Evolutionary conservation across 495 filamentous ascomycete genomes (phyloP).

Genomic region (Friedmanniomyces simplex): DNA sequence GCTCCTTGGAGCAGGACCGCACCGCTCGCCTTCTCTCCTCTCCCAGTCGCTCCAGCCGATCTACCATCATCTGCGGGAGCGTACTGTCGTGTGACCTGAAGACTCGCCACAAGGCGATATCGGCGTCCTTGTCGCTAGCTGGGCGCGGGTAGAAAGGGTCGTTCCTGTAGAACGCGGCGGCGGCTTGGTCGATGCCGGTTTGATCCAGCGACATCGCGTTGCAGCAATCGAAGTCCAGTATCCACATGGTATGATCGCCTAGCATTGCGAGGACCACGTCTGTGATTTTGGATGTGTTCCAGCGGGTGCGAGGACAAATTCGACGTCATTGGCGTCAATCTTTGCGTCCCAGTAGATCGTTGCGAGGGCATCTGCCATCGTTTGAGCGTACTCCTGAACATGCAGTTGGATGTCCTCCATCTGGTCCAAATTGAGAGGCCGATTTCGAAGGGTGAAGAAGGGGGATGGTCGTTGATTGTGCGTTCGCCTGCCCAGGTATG

Average conservation of each 20-base stretch:
- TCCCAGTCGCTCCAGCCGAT: constrained; percentile 1
- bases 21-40: not conserved
- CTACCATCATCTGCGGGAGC: not conserved
- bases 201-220: constrained; percentile 17
- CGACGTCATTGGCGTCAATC: constrained; percentile 26
- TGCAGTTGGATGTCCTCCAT: constrained; percentile 18
- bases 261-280: not conserved
- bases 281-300: constrained; percentile 1
- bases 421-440: constrained; percentile 19
- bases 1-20: too few species aligned
- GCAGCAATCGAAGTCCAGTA: constrained; percentile 28
- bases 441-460: constrained; percentile 25
- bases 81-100: constrained; percentile 3
- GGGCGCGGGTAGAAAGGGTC: constrained; percentile 25
- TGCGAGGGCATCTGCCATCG: constrained; percentile 27
- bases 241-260: constrained; percentile 18
- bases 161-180: constrained; percentile 22
- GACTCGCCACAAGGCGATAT: constrained; percentile 13
- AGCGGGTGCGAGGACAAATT: constrained; percentile 24
- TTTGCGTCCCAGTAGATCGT: constrained; percentile 23
- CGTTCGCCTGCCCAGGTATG: constrained; percentile 21
- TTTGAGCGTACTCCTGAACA: not conserved
- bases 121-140: not conserved
- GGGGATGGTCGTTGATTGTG: constrained; percentile 7
- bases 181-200: constrained; percentile 18